Evolutionary conservation across 768 basidiomycete genomes (phyloP).

Genomic region (Suillus brevipes): DNA sequence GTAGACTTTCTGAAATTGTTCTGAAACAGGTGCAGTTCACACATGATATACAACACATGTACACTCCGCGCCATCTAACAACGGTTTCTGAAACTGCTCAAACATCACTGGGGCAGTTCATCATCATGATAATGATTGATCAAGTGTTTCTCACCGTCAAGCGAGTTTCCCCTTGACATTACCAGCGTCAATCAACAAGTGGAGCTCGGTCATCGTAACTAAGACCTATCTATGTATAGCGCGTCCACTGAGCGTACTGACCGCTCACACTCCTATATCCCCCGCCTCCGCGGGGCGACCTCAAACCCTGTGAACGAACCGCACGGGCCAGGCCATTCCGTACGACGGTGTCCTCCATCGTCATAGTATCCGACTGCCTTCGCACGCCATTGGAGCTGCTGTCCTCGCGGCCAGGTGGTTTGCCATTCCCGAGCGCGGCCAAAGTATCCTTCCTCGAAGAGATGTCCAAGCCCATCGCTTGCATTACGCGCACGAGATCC

Average conservation of each 20-base stretch:
- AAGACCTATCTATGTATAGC: background rate
- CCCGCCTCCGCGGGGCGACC: background rate
- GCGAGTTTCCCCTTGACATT: background rate
- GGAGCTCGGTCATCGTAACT: background rate
- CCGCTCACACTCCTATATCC: background rate
- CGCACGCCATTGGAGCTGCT: background rate
- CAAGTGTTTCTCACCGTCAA: background rate
- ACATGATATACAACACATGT: no score
- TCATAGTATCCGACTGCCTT: background rate
- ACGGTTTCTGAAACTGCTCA: no score
- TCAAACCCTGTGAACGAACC: background rate
- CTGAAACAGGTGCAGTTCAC: background rate
- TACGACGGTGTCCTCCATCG: background rate
- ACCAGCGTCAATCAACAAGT: background rate
- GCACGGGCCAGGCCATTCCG: background rate
- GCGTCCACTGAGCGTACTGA: background rate
- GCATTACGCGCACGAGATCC: constrained; percentile 1
- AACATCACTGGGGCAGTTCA: no score
- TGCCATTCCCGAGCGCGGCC: background rate
- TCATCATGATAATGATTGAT: no score
- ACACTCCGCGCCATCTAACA: no score
- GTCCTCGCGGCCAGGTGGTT: background rate
- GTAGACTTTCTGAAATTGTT: background rate
- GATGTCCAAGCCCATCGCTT: constrained; percentile 1
- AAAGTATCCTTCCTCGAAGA: background rate